These are phyloP conservation scores for Elongisporangium senticosum DNA, from an alignment of 352 stramenopile species.

Conservation along the genomic window DNA sequence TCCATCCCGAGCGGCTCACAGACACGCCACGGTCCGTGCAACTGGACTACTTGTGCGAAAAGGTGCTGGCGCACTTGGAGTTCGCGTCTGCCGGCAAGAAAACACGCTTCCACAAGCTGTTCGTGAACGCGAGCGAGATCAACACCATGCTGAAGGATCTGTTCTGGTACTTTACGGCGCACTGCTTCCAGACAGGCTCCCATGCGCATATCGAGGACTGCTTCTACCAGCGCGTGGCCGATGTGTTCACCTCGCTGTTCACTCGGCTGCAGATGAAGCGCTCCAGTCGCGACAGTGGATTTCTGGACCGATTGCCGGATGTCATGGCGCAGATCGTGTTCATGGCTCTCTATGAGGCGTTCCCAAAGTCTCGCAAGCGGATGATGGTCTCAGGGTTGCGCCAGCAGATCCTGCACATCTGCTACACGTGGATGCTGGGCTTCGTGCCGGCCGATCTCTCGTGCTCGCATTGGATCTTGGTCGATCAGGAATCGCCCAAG, in stretches of 20 bases:
- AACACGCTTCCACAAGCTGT: conserved; percentile 37
- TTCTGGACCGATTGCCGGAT: conserved; percentile 54
- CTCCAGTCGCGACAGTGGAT: conserved; percentile 35
- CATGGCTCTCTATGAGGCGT: conserved; percentile 60
- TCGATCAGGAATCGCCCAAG: conserved; percentile 53
- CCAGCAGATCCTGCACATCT: conserved; percentile 38
- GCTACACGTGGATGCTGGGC: conserved; percentile 58
- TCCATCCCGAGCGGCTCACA: conserved; percentile 33
- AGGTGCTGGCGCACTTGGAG: conserved; percentile 37
- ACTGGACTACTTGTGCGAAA: conserved; percentile 34
- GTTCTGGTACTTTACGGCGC: conserved; percentile 66
- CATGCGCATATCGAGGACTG: conserved; percentile 31
- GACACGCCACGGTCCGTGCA: conserved; percentile 51
- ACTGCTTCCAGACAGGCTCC: conserved; percentile 47
- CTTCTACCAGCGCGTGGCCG: conserved; percentile 59
- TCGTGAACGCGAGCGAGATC: conserved; percentile 31
- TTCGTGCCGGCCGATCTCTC: conserved; percentile 44
- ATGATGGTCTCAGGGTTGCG: conserved; percentile 29
- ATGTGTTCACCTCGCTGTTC: conserved; percentile 65
- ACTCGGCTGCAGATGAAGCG: conserved; percentile 52
- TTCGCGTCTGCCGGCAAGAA: conserved; percentile 29
- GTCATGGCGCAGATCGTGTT: conserved; percentile 61
- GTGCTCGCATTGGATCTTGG: conserved; percentile 42
- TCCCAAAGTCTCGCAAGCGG: conserved; percentile 51
- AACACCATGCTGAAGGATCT: conserved; percentile 63